A percentile compares a stretch with the other conserved stretches of the same genome.
Evolutionary conservation across 805 yeast genomes (phyloP).

Genomic region (Saccharomycopsis malanga): DNA sequence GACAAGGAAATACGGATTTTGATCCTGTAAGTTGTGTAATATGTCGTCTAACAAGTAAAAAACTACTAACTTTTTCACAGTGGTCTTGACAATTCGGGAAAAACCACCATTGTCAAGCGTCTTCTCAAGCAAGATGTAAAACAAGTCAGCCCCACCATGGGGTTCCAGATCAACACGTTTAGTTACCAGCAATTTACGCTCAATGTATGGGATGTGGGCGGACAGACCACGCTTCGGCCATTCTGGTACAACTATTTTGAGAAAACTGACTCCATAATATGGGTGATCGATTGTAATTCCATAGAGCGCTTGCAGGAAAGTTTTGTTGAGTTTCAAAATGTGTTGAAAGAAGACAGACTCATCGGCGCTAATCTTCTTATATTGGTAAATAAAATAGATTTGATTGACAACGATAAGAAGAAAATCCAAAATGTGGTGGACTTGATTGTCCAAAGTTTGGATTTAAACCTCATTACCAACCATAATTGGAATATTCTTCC

Average conservation of each 20-base stretch:
- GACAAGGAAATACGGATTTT: constrained; percentile 72
- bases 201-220: constrained; percentile 87
- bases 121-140: constrained; percentile 44
- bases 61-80: constrained; percentile 22
- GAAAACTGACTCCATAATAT: constrained; percentile 64
- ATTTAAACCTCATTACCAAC: constrained; percentile 29
- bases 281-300: constrained; percentile 75
- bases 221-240: constrained; percentile 73
- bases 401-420: constrained; percentile 30
- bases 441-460: constrained; percentile 24
- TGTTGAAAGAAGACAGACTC: constrained; percentile 61
- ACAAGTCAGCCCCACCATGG: constrained; percentile 81
- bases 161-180: constrained; percentile 71
- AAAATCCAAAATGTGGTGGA: constrained; percentile 9
- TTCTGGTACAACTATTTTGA: constrained; percentile 95
- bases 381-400: constrained; percentile 69
- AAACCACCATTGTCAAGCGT: constrained; percentile 70
- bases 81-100: constrained; percentile 90
- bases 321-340: constrained; percentile 52
- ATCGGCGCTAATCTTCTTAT: constrained; percentile 62
- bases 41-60: neutral
- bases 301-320: constrained; percentile 59
- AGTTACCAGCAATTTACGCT: constrained; percentile 37
- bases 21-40: constrained; percentile 36
- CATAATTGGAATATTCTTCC: constrained; percentile 38